Conservation (phyloP, 129 eudicot species). For the Escallonia rubra region DNA sequence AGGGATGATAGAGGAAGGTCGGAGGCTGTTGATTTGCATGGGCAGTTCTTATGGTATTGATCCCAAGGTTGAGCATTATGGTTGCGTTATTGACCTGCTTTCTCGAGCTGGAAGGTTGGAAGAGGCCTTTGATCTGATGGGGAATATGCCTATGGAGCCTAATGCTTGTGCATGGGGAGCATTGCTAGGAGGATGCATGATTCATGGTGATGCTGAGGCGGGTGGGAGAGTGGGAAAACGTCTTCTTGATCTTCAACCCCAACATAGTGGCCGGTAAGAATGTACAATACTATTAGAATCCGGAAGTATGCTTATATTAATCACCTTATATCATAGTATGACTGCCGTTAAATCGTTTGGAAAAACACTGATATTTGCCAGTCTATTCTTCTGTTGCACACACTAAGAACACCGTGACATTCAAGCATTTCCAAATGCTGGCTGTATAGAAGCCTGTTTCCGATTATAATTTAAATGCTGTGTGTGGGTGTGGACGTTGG, state of each 20-base stretch:
- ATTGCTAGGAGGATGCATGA: conserved; percentile 48
- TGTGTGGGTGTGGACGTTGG: too few relatives aligned
- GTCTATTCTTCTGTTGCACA: too few relatives aligned
- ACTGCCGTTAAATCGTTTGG: too few relatives aligned
- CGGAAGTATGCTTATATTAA: neutral
- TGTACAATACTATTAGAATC: neutral
- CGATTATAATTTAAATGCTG: too few relatives aligned
- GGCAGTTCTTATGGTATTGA: conserved; percentile 27
- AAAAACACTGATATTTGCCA: too few relatives aligned
- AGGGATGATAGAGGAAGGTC: conserved; percentile 46
- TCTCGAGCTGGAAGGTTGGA: conserved; percentile 40
- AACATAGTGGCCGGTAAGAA: conserved; percentile 43
- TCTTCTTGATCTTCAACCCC: conserved; percentile 44
- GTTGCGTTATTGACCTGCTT: conserved; percentile 48
- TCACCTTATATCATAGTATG: too few relatives aligned
- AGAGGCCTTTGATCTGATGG: conserved; percentile 34
- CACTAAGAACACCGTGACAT: too few relatives aligned
- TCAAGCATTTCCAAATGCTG: too few relatives aligned
- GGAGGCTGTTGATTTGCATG: conserved; percentile 31
- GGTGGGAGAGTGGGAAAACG: conserved; percentile 32
- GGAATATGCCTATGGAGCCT: conserved; percentile 44
- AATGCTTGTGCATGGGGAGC: conserved; percentile 53
- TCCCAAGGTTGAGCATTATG: conserved; percentile 52
- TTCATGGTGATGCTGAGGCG: conserved; percentile 37
- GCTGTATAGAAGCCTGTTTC: too few relatives aligned